A percentile compares a stretch with the other conserved stretches of the same genome.
phyloP scores from a whole-genome alignment of 768 basidiomycete species.

The Tephrocybe sp. region DNA sequence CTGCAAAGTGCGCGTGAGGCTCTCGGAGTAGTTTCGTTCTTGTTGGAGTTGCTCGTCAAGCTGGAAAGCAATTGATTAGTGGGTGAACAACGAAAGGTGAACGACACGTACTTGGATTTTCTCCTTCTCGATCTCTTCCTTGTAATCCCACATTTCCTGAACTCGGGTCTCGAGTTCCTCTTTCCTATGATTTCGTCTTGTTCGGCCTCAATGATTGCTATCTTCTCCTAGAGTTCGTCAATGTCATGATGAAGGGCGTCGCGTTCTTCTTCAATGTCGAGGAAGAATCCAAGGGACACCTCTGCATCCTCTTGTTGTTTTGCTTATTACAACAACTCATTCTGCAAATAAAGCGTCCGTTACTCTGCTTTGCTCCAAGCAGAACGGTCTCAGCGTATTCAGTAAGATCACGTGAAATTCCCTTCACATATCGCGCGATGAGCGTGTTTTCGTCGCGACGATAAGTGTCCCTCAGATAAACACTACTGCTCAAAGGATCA shows the following conservation, averaged over 20 bases:
- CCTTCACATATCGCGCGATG: no score
- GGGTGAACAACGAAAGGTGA: background rate
- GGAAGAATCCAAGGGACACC: no score
- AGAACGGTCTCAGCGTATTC: no score
- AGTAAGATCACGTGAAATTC: no score
- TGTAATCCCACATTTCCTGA: constrained; percentile 49
- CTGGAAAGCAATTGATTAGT: constrained; percentile 28
- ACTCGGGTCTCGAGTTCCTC: constrained; percentile 54
- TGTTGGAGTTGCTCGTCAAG: constrained; percentile 51
- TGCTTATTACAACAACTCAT: no score
- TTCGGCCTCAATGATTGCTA: constrained; percentile 48
- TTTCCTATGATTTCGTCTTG: constrained; percentile 52
- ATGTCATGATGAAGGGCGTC: constrained; percentile 38
- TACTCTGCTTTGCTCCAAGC: no score
- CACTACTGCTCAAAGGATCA: no score
- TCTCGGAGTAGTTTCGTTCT: constrained; percentile 50
- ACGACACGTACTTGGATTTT: constrained; percentile 44
- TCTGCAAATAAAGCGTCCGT: no score
- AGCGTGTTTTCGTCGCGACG: no score
- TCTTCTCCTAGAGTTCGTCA: constrained; percentile 39
- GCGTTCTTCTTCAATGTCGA: constrained; percentile 41
- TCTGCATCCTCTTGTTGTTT: no score
- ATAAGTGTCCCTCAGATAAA: no score
- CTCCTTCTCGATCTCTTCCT: constrained; percentile 56
- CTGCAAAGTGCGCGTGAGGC: constrained; percentile 45